Percentiles rank a stretch among this genome's conserved stretches.
phyloP scores from a whole-genome alignment of 1,284 basidiomycete species.

The Tilletiopsis washingtonensis region DNA sequence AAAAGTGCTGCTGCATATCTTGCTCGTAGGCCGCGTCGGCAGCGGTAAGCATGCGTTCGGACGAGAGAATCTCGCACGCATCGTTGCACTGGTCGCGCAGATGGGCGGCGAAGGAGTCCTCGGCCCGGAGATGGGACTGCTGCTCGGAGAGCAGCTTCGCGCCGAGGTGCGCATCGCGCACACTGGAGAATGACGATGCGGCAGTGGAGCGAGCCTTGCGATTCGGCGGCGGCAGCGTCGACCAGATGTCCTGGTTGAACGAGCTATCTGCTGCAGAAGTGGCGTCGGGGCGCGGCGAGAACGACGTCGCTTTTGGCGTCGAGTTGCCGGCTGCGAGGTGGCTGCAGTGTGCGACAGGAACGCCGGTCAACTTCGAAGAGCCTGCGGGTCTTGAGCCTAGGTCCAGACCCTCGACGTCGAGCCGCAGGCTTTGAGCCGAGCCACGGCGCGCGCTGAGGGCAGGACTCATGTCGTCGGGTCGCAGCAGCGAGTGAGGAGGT shows the following conservation, averaged over 20 bases:
- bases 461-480: too few relatives aligned
- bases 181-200: too few relatives aligned
- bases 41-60: constrained; percentile 18
- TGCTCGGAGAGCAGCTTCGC: not conserved
- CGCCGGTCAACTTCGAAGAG: not conserved
- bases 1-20: constrained; percentile 6
- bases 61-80: constrained; percentile 26
- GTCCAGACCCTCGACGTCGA: constrained; percentile 35
- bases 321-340: not conserved
- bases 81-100: constrained; percentile 31
- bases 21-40: constrained; percentile 1
- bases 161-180: not conserved
- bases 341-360: not conserved
- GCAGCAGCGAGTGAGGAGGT: too few relatives aligned
- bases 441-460: too few relatives aligned
- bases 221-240: not conserved
- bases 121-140: constrained; percentile 1
- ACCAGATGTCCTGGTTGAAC: not conserved
- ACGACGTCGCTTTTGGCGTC: not conserved
- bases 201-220: not conserved
- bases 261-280: not conserved
- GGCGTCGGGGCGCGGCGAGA: not conserved
- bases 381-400: constrained; percentile 12
- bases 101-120: constrained; percentile 34
- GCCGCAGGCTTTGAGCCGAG: constrained; percentile 15